Evolutionary conservation across 2,329 filamentous ascomycete genomes (phyloP).

Genomic region (Pestalotiopsis sp.): DNA sequence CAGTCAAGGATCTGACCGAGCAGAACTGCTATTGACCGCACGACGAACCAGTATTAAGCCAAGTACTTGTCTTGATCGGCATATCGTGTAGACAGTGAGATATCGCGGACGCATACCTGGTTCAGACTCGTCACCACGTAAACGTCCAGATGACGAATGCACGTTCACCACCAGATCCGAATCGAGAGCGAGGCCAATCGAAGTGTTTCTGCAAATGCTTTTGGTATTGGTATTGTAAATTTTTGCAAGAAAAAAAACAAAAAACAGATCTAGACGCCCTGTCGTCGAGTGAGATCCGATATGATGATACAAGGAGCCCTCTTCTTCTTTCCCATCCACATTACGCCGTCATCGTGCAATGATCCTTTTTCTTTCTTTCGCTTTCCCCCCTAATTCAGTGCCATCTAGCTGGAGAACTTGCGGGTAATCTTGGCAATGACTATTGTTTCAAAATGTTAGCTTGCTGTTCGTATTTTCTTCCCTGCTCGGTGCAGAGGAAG

Average conservation of each 20-base stretch:
- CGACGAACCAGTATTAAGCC: too few relatives aligned
- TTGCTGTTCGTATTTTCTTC: background rate
- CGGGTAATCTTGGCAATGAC: constrained; percentile 95
- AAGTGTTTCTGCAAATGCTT: constrained; percentile 5
- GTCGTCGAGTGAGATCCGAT: constrained; percentile 1
- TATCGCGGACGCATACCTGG: too few relatives aligned
- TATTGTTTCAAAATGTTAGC: constrained; percentile 34
- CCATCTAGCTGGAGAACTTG: constrained; percentile 69
- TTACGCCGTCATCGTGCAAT: background rate
- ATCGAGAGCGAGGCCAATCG: background rate
- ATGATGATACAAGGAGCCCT: constrained; percentile 1
- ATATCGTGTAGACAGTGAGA: too few relatives aligned
- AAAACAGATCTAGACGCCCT: background rate
- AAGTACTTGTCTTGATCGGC: too few relatives aligned
- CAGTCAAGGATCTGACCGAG: too few relatives aligned
- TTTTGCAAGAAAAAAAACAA: background rate
- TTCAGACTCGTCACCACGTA: too few relatives aligned
- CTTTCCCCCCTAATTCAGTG: background rate
- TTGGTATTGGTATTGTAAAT: constrained; percentile 4
- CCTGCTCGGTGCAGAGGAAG: background rate
- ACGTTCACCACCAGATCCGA: background rate
- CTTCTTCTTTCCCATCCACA: constrained; percentile 5
- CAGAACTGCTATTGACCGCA: too few relatives aligned
- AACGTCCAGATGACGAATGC: background rate
- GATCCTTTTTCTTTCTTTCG: background rate